Conservation (phyloP, 805 yeast species). For the Komagataella phaffii region DNA sequence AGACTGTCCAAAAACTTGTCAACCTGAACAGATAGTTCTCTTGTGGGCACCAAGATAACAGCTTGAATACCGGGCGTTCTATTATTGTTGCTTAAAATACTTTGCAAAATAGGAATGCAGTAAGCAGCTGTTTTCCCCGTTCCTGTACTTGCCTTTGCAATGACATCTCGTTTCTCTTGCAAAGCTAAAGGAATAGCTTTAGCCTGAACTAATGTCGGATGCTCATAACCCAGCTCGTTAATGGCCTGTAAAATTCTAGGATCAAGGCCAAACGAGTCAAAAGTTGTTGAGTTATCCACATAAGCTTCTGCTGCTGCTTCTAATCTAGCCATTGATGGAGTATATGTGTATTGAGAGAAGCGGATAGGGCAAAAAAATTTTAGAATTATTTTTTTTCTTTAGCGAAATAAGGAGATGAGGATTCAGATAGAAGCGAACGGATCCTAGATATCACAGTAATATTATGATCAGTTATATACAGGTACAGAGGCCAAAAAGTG, state of each 20-base stretch:
- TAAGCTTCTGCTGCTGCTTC: slow-evolving; percentile 52
- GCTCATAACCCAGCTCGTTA: slow-evolving; percentile 61
- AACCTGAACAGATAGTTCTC: slow-evolving; percentile 85
- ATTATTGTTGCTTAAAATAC: slow-evolving; percentile 33
- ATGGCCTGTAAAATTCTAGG: slow-evolving; percentile 77
- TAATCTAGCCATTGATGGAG: slow-evolving; percentile 9
- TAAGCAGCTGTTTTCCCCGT: slow-evolving; percentile 94
- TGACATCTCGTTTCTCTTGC: slow-evolving; percentile 80
- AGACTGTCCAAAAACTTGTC: slow-evolving; percentile 54
- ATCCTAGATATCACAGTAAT: not conserved
- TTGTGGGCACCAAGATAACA: slow-evolving; percentile 81
- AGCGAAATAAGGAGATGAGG: not conserved
- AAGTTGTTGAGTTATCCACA: slow-evolving; percentile 54
- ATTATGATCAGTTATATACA: not conserved
- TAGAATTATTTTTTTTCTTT: not conserved
- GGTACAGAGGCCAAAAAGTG: not conserved
- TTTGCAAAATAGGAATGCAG: slow-evolving; percentile 73
- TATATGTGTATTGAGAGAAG: not conserved
- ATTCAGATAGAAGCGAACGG: not conserved
- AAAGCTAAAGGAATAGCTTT: slow-evolving; percentile 87
- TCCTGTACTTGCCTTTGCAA: slow-evolving; percentile 92
- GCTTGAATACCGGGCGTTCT: slow-evolving; percentile 27
- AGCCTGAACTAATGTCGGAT: slow-evolving; percentile 86
- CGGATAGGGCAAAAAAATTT: not conserved
- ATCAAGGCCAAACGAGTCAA: slow-evolving; percentile 72